A percentile compares a stretch with the other conserved stretches of the same genome.
phyloP scores from a whole-genome alignment of 352 stramenopile genomes.

The Pythium coloratum region DNA sequence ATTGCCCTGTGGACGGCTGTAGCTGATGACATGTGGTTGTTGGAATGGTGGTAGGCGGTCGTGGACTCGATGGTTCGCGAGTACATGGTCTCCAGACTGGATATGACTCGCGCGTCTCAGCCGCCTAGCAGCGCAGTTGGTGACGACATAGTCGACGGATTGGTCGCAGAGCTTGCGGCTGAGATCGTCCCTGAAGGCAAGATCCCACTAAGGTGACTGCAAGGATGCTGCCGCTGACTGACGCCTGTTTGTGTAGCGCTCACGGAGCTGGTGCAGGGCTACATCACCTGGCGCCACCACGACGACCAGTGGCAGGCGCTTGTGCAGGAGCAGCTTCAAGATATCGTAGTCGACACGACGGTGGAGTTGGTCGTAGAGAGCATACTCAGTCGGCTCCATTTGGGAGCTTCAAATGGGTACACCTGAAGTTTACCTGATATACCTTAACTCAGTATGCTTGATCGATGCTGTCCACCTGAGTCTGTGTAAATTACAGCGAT shows the following conservation, averaged over 20 bases:
- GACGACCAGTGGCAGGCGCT: neutral
- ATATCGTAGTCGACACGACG: slow-evolving; percentile 8
- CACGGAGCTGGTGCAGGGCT: slow-evolving; percentile 27
- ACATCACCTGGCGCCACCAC: slow-evolving; percentile 1
- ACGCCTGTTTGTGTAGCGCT: slow-evolving; percentile 27
- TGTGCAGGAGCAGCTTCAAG: slow-evolving; percentile 10
- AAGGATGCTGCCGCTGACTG: neutral
- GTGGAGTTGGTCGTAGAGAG: slow-evolving; percentile 4
- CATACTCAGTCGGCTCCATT: neutral
- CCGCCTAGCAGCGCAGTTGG: slow-evolving; percentile 24
- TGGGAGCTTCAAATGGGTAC: slow-evolving; percentile 8
- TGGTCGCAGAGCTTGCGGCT: slow-evolving; percentile 31
- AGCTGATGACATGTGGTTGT: neutral
- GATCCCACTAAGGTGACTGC: neutral
- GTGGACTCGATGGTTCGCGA: slow-evolving; percentile 40
- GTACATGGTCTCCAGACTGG: slow-evolving; percentile 33
- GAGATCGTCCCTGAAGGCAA: slow-evolving; percentile 44
- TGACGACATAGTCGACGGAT: slow-evolving; percentile 38
- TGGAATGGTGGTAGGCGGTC: slow-evolving; percentile 7
- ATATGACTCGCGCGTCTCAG: slow-evolving; percentile 36
- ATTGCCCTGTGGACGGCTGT: neutral
- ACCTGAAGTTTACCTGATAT: slow-evolving; percentile 5
- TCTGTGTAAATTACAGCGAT: neutral
- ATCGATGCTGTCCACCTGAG: neutral
- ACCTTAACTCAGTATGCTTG: slow-evolving; percentile 2